Conservation (phyloP, 345 rosid genomes). For the Acer saccharum region DNA sequence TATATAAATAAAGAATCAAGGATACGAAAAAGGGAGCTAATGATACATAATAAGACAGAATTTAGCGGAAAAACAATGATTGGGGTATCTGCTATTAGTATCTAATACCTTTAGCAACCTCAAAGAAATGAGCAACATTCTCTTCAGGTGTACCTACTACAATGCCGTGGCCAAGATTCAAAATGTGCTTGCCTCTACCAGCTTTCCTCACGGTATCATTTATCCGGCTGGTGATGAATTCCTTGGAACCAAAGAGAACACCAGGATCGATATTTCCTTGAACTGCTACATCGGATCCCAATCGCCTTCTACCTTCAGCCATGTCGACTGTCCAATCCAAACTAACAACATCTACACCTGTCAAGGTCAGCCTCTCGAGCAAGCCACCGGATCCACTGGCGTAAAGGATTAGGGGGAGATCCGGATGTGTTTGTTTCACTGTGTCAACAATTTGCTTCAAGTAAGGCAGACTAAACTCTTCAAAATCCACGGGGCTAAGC, state of each 20-base stretch:
- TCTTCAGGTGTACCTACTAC: conserved; percentile 94
- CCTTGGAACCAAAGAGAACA: conserved; percentile 86
- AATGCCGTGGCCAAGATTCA: conserved; percentile 96
- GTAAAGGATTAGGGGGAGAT: conserved; percentile 85
- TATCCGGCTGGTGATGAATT: conserved; percentile 83
- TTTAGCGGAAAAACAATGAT: conserved; percentile 5
- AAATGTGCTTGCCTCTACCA: conserved; percentile 79
- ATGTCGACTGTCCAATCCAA: conserved; percentile 98
- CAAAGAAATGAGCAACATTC: conserved; percentile 92
- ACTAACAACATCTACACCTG: conserved; percentile 96
- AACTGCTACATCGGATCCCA: conserved; percentile 77
- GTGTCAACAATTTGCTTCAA: conserved; percentile 81
- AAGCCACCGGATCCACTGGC: conserved; percentile 97
- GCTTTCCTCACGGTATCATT: conserved; percentile 88
- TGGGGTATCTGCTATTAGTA: conserved; percentile 36
- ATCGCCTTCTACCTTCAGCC: conserved; percentile 90
- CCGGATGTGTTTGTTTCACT: conserved; percentile 82
- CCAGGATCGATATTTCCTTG: conserved; percentile 98
- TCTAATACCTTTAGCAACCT: conserved; percentile 79
- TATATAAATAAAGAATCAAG: conserved; percentile 10
- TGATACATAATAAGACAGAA: conserved; percentile 21
- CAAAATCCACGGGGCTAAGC: conserved; percentile 94
- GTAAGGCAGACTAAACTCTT: conserved; percentile 89
- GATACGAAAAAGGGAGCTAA: background rate
- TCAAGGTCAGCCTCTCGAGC: conserved; percentile 81